Evolutionary conservation across 495 filamentous ascomycete species (phyloP), one percentile per base, ranked within the genome.

Genomic region (Tuber melanosporum): DNA sequence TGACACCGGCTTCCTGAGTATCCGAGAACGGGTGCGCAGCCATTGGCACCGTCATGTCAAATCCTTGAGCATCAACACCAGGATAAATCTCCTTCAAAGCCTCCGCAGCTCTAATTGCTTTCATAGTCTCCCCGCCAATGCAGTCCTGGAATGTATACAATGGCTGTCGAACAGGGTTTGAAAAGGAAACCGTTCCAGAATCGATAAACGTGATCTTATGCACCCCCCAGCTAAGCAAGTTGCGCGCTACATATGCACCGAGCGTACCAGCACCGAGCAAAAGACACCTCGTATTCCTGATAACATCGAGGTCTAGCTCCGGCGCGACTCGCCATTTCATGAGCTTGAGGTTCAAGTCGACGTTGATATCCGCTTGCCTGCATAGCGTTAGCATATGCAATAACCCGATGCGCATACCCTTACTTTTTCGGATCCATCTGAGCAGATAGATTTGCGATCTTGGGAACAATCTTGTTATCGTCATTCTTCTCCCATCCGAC

Each of bases 321-420:
- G 95, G 95, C 32, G 94, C 93, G 75, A 99, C 92, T 42, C 95
- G 90, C 95, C 95, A 99, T 86, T 97, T 98, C 89, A 99, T 99
- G 73, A 99, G 88, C 85, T 98, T 98, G 76, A 98, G 87, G 82
- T 99, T 99, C 71, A 99, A 89, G 82, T 99, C 95, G 15, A 98
- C 95, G n/a, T 94, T 92, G 84, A 97, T 94, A 79, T 98, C 94
- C 39, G 95, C 95, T 41, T 98, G 87, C 78, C 89, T 90, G 74
- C 78, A 42, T 19, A 42, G 74, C 39, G 49, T 73, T 77, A 74
- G 78, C 47, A 49, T 74, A 71, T 70, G 39, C 19, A 57, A 22
- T 74, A 22, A 73, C 62, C 45, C 74, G 66, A 72, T 57, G 19
- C 45, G 39, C 45, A 44, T 20, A 72, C 52, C 45, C 79, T 57